Base-by-base conservation (phyloP, 2,329 filamentous ascomycete species). In the Hymenoscyphus scutula region DNA sequence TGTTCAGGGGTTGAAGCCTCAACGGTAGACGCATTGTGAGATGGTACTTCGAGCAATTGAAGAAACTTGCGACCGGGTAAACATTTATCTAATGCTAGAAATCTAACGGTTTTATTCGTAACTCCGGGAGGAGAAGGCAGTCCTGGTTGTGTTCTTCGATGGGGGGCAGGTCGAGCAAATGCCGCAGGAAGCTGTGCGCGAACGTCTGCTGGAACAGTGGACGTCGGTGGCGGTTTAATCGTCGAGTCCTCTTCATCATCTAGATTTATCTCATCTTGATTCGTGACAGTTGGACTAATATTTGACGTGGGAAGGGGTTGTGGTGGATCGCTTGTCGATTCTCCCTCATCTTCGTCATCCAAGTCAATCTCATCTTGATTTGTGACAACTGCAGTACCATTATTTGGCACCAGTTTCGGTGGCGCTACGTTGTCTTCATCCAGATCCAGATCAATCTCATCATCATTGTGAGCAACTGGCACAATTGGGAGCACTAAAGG, bases 71-170 rank as follows among this genome's bases (percentile, higher is more conserved):
- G 86, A 19, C 88, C 83, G 0, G 90, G 89, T 51, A 94, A 82
- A 71, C 92, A 96, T 76, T 99, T 99, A 77, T 97, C 94, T 1
- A 99, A 81, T 0, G 95, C 90, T 11, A 99, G 82, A 75, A 99
- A 99, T 13, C 87, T 82, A 2, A 94, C 96, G 4, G 82, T 81
- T 23, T 82, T 89, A 78, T 98, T 98, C 1, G 82, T 84, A 65
- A 97, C 96, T 0, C 81, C 83, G 0, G 82, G 73, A 0, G 92
- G 92, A 17, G 89, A 85, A 2, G 88, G 86, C 60, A 88, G 84
- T 38, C 83, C 84, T 17, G 85, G 80, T 5, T 78, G 61, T 73
- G 71, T 51, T 76, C 77, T 41, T 74, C 74, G 15, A 71, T 75
- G 51, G 68, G 71, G 19, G 73, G 77, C 51, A 71, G 80, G 76